Percentiles rank a stretch among this genome's conserved stretches.
phyloP scores from a whole-genome alignment of 1,284 basidiomycete genomes.

The Fistulina hepatica region DNA sequence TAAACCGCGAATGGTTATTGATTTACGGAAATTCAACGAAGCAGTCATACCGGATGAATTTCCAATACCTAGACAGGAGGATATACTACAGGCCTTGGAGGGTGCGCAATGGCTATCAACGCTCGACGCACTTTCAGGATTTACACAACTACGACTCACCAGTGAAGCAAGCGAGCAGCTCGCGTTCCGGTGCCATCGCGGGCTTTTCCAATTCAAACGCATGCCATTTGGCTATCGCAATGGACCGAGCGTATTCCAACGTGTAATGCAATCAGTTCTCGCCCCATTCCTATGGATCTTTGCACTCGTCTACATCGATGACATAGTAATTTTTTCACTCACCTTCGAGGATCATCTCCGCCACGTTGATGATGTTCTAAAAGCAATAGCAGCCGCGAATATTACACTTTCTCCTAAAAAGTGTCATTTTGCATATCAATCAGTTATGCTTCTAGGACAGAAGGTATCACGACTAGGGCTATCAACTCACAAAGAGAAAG shows the following conservation, averaged over 20 bases:
- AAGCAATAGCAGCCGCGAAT: slow-evolving; percentile 19
- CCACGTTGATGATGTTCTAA: slow-evolving; percentile 23
- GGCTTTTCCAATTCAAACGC: slow-evolving; percentile 14
- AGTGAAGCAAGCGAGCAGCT: slow-evolving; percentile 17
- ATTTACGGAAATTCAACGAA: slow-evolving; percentile 18
- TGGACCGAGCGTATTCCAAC: slow-evolving; percentile 11
- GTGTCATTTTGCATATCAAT: slow-evolving; percentile 26
- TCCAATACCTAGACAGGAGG: slow-evolving; percentile 19
- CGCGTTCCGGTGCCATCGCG: slow-evolving; percentile 20
- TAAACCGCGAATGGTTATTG: slow-evolving; percentile 17
- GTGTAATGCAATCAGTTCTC: slow-evolving; percentile 11
- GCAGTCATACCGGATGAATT: slow-evolving; percentile 20
- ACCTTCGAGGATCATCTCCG: slow-evolving; percentile 25
- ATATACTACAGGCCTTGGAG: slow-evolving; percentile 18
- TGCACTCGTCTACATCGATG: slow-evolving; percentile 10
- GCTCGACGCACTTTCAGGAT: slow-evolving; percentile 22
- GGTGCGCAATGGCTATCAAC: slow-evolving; percentile 20
- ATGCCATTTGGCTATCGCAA: slow-evolving; percentile 11
- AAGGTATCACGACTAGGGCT: slow-evolving; percentile 19
- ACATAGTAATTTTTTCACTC: slow-evolving; percentile 8
- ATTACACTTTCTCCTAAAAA: slow-evolving; percentile 27
- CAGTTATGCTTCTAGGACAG: slow-evolving; percentile 26
- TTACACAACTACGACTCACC: slow-evolving; percentile 20
- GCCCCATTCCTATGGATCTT: slow-evolving; percentile 14
- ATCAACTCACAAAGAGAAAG: slow-evolving; percentile 15